Base-by-base conservation (phyloP, 495 filamentous ascomycete species). In the Hypoxylon crocopeplum region DNA sequence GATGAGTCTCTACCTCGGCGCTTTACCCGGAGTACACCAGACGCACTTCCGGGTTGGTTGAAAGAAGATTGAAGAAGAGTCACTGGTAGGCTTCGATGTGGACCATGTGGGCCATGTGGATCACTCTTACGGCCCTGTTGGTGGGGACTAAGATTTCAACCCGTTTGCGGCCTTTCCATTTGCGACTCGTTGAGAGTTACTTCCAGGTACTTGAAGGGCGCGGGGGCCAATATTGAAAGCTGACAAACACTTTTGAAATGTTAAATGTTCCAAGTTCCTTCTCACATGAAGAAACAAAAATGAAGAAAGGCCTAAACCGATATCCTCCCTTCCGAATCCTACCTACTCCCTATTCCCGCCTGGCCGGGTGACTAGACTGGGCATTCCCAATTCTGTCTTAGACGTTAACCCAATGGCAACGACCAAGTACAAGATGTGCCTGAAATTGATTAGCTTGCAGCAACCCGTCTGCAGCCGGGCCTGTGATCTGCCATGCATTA, bases 401-500 rank as follows among this genome's bases (percentile, higher is more conserved):
- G 8, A 27, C 8, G 24, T 4, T 27, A 27, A 36, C 37, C 58
- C 58, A 61, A 61, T 55, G 25, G 41, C 49, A 45, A 5, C 32
- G 12, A 22, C 20, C 15, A 42, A 30, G 45, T 36, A 44, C 36
- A 27, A 40, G n/a, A 25, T 62, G 58, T 62, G 49, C 58, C 53
- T 54, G 53, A 25, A 55, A 59, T 50, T 64, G 60, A 64, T 64
- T 64, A 64, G 60, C 60, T 59, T 64, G 61, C 61, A 59, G 49
- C 45, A 47, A 51, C 38, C 55, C 55, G 44, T 45, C 55, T 51
- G 49, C 55, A 44, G 54, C 22, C 32, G 49, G 60, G 20, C 17
- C 45, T 54, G 61, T 64, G 61, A 64, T 64, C 61, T 64, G 55
- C 61, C 29, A 64, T 64, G 61, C 61, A 64, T 59, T 56, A 56